Base-by-base conservation (phyloP, 768 basidiomycete genomes). In the Mycena capillaripes region DNA sequence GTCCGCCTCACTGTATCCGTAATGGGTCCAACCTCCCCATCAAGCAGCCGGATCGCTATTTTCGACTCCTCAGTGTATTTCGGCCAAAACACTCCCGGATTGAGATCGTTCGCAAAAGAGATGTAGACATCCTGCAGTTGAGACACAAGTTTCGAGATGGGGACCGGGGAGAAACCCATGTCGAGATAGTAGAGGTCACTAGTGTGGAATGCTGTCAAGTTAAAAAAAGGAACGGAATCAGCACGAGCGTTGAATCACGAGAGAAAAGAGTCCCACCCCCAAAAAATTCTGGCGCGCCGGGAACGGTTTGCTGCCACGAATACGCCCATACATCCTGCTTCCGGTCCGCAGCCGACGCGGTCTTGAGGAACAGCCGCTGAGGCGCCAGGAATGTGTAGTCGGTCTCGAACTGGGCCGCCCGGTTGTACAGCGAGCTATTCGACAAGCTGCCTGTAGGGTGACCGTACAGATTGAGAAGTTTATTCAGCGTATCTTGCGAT, bases 241-340 rank as follows among this genome's bases (percentile, higher is more conserved):
- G 16, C 7, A 8, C 38, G 11, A 38, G 38, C 16, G 38, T 16
- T 11, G 16, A 10, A 10, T 38, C 3, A 38, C 10, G 3, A 38
- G 3, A 11, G 11, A 3, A 4, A 8, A 2, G 38, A 38, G 38
- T 7, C 52, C 44, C 29, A 67, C 66, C 56, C 23, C 66, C 66
- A 21, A 67, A 9, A 44, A 67, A 58, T 10, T 48, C 66, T 2
- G 65, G 66, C 16, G 32, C 5, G 7, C 56, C 57, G 1, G 66
- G 25, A 50, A 50, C 21, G 25, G 5, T 42, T 27, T 67, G 66
- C 21, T 67, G 32, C 25, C 55, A 65, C 12, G 50, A 65, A 55
- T 65, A 65, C 30, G 65, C 65, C 65, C 65, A 66, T 32, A 66
- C 55, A 36, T 66, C 56, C 32, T 66, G 65, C 10, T 48, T 48